phyloP scores from a whole-genome alignment of 257 asterid species.

The Solanum appendiculatum region DNA sequence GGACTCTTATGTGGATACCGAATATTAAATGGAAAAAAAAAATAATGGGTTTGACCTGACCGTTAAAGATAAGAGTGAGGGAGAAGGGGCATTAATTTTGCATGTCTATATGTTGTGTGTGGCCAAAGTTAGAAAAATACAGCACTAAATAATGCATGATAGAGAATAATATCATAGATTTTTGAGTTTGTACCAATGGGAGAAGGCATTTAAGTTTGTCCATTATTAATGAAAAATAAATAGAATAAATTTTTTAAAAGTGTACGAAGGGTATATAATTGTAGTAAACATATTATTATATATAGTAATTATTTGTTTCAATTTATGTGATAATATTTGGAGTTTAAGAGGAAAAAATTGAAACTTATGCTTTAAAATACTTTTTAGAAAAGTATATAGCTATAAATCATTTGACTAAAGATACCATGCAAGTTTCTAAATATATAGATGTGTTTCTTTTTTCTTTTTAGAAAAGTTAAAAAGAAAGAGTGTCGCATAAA shows the following conservation, averaged over 20 bases:
- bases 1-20: too few species aligned
- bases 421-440: background rate
- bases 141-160: background rate
- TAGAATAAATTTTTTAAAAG: too few species aligned
- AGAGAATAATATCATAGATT: background rate
- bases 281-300: background rate
- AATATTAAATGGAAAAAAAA: fast-evolving
- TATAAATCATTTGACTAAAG: too few species aligned
- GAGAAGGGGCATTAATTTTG: background rate
- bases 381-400: too few species aligned
- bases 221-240: too few species aligned
- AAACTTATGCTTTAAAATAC: background rate
- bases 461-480: background rate
- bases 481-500: too few species aligned
- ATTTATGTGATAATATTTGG: background rate
- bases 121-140: background rate
- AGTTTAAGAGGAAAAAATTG: background rate
- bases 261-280: background rate
- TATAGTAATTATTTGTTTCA: background rate
- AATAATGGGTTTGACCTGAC: background rate
- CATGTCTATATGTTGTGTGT: background rate
- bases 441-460: too few species aligned
- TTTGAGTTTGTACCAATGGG: background rate
- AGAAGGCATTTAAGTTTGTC: background rate
- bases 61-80: background rate